Evolutionary conservation across 108 stramenopile species (phyloP).

Genomic region (Pinguiococcus pyrenoidosus): DNA sequence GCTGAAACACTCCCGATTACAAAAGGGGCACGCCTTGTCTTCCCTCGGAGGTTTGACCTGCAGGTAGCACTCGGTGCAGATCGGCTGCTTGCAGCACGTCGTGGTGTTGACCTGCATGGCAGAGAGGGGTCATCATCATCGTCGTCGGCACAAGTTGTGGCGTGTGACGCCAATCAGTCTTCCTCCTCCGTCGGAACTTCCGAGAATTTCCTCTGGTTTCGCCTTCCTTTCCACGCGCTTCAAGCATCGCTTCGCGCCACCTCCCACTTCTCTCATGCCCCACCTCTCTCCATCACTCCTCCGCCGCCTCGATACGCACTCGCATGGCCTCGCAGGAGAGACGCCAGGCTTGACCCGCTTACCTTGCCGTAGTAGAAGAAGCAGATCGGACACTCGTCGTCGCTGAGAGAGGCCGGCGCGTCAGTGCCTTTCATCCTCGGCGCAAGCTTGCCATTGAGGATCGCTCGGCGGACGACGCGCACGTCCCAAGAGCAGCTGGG

Average conservation of each 20-base stretch:
- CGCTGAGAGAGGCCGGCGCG: not conserved
- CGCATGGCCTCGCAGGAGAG: too few species aligned
- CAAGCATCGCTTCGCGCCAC: too few species aligned
- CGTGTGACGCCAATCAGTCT: too few species aligned
- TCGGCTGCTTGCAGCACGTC: slow-evolving; percentile 6
- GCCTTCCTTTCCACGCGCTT: too few species aligned
- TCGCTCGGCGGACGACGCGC: slow-evolving; percentile 3
- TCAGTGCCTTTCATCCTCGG: slow-evolving; percentile 10
- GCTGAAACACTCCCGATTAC: not conserved
- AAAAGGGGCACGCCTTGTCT: not conserved
- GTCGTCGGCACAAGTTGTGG: too few species aligned
- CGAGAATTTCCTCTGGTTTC: too few species aligned
- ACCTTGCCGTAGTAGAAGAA: slow-evolving; percentile 8
- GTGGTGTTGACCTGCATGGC: slow-evolving; percentile 9
- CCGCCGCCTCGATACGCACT: too few species aligned
- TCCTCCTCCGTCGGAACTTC: too few species aligned
- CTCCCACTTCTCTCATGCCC: too few species aligned
- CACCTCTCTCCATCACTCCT: too few species aligned
- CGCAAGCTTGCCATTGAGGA: slow-evolving; percentile 7
- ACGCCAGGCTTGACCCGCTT: too few species aligned
- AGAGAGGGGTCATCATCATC: too few species aligned
- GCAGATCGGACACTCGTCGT: slow-evolving; percentile 10
- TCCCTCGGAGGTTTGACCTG: not conserved
- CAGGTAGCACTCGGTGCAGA: slow-evolving; percentile 15
- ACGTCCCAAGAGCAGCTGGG: slow-evolving; percentile 17